These are phyloP conservation scores for Solanum hybrid DNA, from an alignment of 305 asterid genomes.

Conservation along the genomic window DNA sequence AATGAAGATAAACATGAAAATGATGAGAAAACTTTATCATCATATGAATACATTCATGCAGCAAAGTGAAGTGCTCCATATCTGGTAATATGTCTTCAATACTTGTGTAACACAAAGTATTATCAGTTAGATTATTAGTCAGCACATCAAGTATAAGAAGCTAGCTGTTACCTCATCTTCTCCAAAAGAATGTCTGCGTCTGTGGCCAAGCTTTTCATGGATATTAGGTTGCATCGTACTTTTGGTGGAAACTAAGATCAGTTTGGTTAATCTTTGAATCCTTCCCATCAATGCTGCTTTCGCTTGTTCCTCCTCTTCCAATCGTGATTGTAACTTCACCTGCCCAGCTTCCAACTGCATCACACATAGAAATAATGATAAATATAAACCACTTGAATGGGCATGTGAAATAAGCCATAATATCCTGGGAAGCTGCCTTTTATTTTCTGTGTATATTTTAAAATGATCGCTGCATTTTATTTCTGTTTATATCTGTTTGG, in stretches of 20 bases:
- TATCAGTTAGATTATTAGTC: slow-evolving; percentile 6
- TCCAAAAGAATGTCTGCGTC: slow-evolving; percentile 79
- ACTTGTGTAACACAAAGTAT: slow-evolving; percentile 4
- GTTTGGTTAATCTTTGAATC: slow-evolving; percentile 79
- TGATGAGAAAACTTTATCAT: slow-evolving; percentile 10
- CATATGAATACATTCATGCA: neutral
- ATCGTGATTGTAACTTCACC: slow-evolving; percentile 69
- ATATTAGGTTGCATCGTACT: slow-evolving; percentile 40
- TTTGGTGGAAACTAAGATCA: slow-evolving; percentile 78
- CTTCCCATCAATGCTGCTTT: slow-evolving; percentile 89
- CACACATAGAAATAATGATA: slow-evolving; percentile 16
- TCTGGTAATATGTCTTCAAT: slow-evolving; percentile 6
- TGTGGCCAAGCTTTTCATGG: slow-evolving; percentile 37
- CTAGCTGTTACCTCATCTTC: slow-evolving; percentile 61
- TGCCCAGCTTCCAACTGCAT: slow-evolving; percentile 83
- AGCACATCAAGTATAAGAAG: neutral
- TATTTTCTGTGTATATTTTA: neutral
- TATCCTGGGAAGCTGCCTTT: slow-evolving; percentile 3
- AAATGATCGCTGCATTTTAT: neutral
- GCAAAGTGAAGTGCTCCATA: neutral
- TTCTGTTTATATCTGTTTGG: neutral
- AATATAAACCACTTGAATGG: neutral
- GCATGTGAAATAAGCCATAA: neutral
- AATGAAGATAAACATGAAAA: slow-evolving; percentile 17
- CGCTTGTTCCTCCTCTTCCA: slow-evolving; percentile 88